Evolutionary conservation across 2,329 filamentous ascomycete genomes (phyloP), one percentile per base, ranked within the genome.

Genomic region (Oidium heveae): DNA sequence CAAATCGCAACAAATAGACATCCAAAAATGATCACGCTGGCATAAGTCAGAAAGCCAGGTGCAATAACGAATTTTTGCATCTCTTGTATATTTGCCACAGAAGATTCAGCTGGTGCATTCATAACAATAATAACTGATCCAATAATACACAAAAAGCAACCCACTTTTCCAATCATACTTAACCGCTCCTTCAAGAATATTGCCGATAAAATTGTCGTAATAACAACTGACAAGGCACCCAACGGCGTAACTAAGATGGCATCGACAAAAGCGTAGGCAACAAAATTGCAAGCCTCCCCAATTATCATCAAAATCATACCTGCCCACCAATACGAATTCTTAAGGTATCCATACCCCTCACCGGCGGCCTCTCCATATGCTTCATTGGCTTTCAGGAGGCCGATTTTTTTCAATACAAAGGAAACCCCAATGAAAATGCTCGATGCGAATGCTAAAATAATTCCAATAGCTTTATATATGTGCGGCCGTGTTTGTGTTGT

Each of bases 231-330:
- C 53, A 96, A 72, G 3, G 89, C 89, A 58, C 89, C 89, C 54
- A 96, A 72, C 4, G 89, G 88, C 0, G 89, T 95, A 55, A 96
- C 89, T 59, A 96, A 72, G 61, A 96, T 95, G 57, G 89, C 89
- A 67, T 96, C 91, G 58, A 91, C 91, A 63, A 96, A 96, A 55
- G 87, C 86, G 65, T 96, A 96, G 54, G 91, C 91, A 65, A 89
- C 86, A 66, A 96, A 94, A 69, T 98, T 98, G 76, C 86, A 94
- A 55, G 94, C 78, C 68, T 98, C 91, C 61, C 91, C 91, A 46
- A 96, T 63, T 61, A 96, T 94, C 91, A 98, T 96, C 56, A 96
- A 74, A 0, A 72, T 87, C 91, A 98, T 96, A 61, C 91, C 91
- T 1, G 72, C 68, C 91, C 91, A 98, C 91, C 91, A 98, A 71